Evolutionary conservation across 257 asterid genomes (phyloP).

Genomic region (Nicotiana otophora): DNA sequence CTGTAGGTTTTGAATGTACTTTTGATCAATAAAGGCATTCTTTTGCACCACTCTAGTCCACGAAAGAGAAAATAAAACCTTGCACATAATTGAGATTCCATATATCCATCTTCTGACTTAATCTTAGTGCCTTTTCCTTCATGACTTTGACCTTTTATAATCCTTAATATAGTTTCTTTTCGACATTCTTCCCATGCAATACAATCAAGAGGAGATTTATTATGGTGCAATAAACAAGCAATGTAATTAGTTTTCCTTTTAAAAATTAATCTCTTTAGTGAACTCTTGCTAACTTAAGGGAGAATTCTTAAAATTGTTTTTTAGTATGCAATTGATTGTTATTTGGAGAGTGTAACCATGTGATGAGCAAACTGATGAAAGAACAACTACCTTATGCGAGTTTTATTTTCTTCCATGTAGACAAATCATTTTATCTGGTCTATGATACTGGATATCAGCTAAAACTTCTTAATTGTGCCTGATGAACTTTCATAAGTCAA

Average conservation of each 20-base stretch:
- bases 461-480: not conserved
- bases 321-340: not conserved
- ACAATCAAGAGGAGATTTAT: not conserved
- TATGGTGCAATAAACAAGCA: not conserved
- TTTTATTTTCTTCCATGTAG: not conserved
- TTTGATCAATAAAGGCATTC: not conserved
- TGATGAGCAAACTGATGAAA: not conserved
- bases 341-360: not conserved
- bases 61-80: not conserved
- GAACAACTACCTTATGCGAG: not conserved
- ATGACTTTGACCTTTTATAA: not conserved
- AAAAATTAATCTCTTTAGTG: not conserved
- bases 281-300: not conserved
- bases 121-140: not conserved
- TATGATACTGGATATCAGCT: not conserved
- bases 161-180: not conserved
- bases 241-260: not conserved
- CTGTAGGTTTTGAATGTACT: not conserved
- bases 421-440: not conserved
- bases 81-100: not conserved
- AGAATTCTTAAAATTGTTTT: not conserved
- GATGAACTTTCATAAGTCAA: constrained; percentile 3
- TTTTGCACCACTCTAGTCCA: not conserved
- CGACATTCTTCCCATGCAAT: not conserved
- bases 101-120: not conserved